Conservation (phyloP, 2,329 filamentous ascomycete genomes). For the Colletotrichum neosansevieriae region DNA sequence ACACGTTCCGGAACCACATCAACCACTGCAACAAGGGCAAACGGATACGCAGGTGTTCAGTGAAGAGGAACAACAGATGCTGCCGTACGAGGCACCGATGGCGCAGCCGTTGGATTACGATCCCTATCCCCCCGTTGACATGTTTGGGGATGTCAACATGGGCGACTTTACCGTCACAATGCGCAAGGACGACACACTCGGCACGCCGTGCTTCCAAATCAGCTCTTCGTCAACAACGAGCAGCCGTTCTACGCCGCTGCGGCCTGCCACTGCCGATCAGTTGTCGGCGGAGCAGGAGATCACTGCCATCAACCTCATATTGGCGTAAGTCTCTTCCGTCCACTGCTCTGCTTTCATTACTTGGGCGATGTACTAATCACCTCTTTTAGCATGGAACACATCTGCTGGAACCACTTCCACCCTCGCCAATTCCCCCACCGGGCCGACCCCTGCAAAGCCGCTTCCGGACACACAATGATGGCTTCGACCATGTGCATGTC, state of each 20-base stretch:
- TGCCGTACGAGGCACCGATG: conserved; percentile 25
- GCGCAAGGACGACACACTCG: conserved; percentile 54
- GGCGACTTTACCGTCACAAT: conserved; percentile 57
- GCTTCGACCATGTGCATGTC: conserved; percentile 58
- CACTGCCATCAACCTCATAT: conserved; percentile 64
- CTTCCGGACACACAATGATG: conserved; percentile 58
- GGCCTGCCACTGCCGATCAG: conserved; percentile 43
- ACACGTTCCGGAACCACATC: background rate
- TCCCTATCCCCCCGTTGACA: conserved; percentile 41
- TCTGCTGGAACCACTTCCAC: conserved; percentile 64
- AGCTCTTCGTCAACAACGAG: conserved; percentile 46
- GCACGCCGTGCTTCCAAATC: conserved; percentile 58
- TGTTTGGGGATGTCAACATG: conserved; percentile 51
- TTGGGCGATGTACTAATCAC: background rate
- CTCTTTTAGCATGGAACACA: conserved; percentile 60
- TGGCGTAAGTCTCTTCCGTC: conserved; percentile 55
- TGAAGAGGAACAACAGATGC: conserved; percentile 20
- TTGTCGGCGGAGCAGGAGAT: conserved; percentile 56
- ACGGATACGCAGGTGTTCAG: background rate
- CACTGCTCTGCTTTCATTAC: background rate
- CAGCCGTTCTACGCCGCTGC: conserved; percentile 29
- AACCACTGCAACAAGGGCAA: background rate
- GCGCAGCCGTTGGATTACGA: conserved; percentile 23
- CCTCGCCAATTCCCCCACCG: conserved; percentile 54
- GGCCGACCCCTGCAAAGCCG: conserved; percentile 46